Base-by-base conservation (phyloP, 202 grass and related monocot species). In the Zoysia matrella region DNA sequence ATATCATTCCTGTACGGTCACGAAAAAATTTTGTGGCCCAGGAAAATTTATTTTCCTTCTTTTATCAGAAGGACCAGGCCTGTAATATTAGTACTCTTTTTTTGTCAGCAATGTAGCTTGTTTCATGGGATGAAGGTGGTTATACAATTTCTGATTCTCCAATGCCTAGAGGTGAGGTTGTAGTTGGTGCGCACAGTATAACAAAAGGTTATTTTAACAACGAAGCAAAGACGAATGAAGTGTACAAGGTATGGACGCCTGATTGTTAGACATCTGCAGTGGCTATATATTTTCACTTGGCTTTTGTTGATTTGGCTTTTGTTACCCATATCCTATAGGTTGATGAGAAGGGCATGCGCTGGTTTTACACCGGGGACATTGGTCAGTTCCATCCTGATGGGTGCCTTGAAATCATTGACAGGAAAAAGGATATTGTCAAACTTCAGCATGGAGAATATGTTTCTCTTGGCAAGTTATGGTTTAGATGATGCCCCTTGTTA, bases 361-460 rank as follows among this genome's bases (percentile, higher is more conserved):
- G 94, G 94, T 97, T 97, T 84, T 97, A 90, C 74, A 91, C 94
- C 41, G 94, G 94, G 52, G 94, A 97, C 80, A 90, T 97, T 74
- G 94, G 94, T 10, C 89, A 89, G 64, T 97, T 97, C 72, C 91
- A 94, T 88, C 85, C 91, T 77, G 91, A 97, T 80, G 91, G 94
- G 40, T 97, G 87, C 61, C 76, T 97, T 52, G 94, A 97, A 70
- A 90, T 97, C 51, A 94, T 97, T 70, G 91, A 97, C 76, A 88
- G 94, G 68, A 97, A 94, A 76, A 97, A 97, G 40, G 94, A 97
- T 84, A 97, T 97, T 71, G 94, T 97, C 54, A 97, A 97, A 88
- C 94, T 97, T 76, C 94, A 97, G 75, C 89, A 97, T 60, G 91
- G 94, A 83, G 94, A 97, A 93, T 97, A 97, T 58, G 78, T 94